phyloP scores from a whole-genome alignment of 371 early-diverging fungal species.

The Apophysomyces variabilis region DNA sequence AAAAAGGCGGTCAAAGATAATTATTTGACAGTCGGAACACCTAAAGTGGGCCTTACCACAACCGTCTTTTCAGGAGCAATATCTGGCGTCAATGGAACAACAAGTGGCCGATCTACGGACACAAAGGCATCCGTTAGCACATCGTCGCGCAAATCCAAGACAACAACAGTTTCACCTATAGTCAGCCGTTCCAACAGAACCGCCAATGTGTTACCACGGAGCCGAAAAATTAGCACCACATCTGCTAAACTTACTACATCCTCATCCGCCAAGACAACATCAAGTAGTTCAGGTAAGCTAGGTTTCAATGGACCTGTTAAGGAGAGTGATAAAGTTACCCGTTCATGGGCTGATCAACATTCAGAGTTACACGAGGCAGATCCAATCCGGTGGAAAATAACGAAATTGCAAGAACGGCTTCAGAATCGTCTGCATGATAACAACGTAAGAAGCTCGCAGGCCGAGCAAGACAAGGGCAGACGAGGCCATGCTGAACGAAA shows the following conservation, averaged over 20 bases:
- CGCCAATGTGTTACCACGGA: background rate
- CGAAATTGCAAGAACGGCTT: slow-evolving; percentile 26
- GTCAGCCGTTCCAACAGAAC: slow-evolving; percentile 9
- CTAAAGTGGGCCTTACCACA: slow-evolving; percentile 29
- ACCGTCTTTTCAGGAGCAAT: slow-evolving; percentile 27
- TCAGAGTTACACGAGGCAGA: slow-evolving; percentile 11
- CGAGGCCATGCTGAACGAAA: background rate
- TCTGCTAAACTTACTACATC: slow-evolving; percentile 1
- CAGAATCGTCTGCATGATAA: slow-evolving; percentile 25
- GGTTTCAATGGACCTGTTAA: slow-evolving; percentile 5
- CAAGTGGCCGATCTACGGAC: background rate
- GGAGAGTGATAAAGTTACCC: background rate
- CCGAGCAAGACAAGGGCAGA: slow-evolving; percentile 20
- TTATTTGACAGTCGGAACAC: slow-evolving; percentile 8
- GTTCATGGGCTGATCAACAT: background rate
- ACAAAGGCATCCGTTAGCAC: background rate
- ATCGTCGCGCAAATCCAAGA: slow-evolving; percentile 3
- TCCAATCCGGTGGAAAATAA: slow-evolving; percentile 12
- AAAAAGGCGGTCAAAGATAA: slow-evolving; percentile 5
- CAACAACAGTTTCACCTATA: slow-evolving; percentile 2
- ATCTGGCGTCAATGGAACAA: background rate
- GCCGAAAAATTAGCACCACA: slow-evolving; percentile 12
- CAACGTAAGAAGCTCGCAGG: slow-evolving; percentile 22
- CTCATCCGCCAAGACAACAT: slow-evolving; percentile 35
- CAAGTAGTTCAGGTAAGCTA: slow-evolving; percentile 14